Conservation (phyloP, 768 basidiomycete genomes). For the Thelephora ganbajun region DNA sequence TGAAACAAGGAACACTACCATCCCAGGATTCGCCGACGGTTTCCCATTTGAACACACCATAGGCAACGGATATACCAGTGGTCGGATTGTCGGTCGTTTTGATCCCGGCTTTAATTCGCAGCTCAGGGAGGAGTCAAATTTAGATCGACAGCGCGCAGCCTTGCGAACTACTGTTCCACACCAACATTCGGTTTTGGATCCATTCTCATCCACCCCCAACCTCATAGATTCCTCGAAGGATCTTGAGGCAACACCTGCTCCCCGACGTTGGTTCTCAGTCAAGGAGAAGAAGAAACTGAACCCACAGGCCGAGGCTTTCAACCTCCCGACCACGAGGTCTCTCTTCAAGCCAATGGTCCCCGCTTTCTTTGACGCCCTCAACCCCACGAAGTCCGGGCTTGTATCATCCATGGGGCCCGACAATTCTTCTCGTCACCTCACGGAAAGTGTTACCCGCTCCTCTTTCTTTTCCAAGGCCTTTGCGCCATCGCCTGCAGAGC, state of each 20-base stretch:
- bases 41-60: slow-evolving; percentile 28
- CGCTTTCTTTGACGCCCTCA: slow-evolving; percentile 12
- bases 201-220: slow-evolving; percentile 7
- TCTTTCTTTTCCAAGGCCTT: slow-evolving; percentile 50
- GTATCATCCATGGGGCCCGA: slow-evolving; percentile 7
- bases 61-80: slow-evolving; percentile 17
- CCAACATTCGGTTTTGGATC: slow-evolving; percentile 11
- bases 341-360: slow-evolving; percentile 7
- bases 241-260: slow-evolving; percentile 20
- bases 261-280: slow-evolving; percentile 34
- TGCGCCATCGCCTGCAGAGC: slow-evolving; percentile 79
- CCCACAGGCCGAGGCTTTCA: slow-evolving; percentile 79
- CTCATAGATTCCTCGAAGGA: slow-evolving; percentile 5
- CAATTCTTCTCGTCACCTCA: not conserved
- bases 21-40: slow-evolving; percentile 14
- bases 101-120: slow-evolving; percentile 28
- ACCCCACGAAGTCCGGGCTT: slow-evolving; percentile 6
- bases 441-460: not conserved
- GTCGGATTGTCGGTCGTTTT: slow-evolving; percentile 21
- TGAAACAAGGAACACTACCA: slow-evolving; percentile 7
- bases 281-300: slow-evolving; percentile 60
- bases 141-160: slow-evolving; percentile 11
- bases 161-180: slow-evolving; percentile 8
- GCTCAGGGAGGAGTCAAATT: slow-evolving; percentile 10
- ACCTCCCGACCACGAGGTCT: slow-evolving; percentile 15